Evolutionary conservation across 2,329 filamentous ascomycete genomes (phyloP).

Genomic region (Botryotinia convoluta): DNA sequence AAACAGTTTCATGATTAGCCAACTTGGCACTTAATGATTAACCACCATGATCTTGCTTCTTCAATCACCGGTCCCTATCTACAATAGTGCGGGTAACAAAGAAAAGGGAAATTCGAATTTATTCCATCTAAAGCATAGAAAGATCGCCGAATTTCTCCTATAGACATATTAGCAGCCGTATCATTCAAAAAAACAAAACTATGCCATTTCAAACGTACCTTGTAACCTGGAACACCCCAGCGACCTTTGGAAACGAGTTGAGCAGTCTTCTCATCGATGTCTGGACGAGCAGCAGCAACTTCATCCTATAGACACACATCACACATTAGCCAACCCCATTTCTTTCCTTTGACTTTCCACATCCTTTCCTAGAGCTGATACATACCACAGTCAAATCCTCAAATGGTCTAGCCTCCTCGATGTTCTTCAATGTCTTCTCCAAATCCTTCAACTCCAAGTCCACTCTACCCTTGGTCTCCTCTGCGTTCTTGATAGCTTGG

Average conservation of each 20-base stretch:
- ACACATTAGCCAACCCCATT: constrained; percentile 17
- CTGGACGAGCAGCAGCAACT: constrained; percentile 87
- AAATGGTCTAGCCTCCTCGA: constrained; percentile 91
- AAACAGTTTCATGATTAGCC: constrained; percentile 16
- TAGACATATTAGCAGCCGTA: constrained; percentile 46
- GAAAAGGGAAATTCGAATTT: constrained; percentile 30
- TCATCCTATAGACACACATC: constrained; percentile 65
- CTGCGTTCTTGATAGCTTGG: constrained; percentile 93
- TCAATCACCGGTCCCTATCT: constrained; percentile 48
- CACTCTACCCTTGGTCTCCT: constrained; percentile 95
- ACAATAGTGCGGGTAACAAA: constrained; percentile 69
- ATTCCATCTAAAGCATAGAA: constrained; percentile 73
- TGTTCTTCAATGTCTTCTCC: constrained; percentile 93
- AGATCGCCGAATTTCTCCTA: constrained; percentile 99
- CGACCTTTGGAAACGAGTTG: constrained; percentile 95
- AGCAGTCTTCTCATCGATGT: constrained; percentile 95
- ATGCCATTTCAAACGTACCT: constrained; percentile 59
- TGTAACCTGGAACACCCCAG: constrained; percentile 98
- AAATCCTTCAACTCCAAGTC: constrained; percentile 93
- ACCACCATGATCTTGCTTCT: constrained; percentile 24
- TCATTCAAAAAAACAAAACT: background rate
- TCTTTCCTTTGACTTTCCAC: background rate
- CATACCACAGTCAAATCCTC: constrained; percentile 96
- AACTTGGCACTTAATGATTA: constrained; percentile 18
- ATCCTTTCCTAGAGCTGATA: constrained; percentile 38